These are phyloP conservation scores for Apiotrichum montevideense DNA, from an alignment of 1,284 basidiomycete species.

Conservation along the genomic window DNA sequence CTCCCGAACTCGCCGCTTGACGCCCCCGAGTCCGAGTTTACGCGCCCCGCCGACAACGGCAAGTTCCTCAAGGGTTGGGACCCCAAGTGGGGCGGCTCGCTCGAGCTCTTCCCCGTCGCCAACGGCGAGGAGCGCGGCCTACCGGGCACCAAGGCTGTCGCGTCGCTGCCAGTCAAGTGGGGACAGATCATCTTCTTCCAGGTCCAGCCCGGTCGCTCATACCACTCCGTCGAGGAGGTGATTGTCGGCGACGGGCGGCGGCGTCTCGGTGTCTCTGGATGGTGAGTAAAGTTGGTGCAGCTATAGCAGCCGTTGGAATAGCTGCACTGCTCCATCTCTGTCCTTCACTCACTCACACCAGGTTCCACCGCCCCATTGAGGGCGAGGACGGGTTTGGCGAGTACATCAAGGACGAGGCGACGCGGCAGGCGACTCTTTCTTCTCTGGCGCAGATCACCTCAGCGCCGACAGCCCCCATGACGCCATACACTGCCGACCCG, in stretches of 20 bases:
- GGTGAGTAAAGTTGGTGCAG: slow-evolving; percentile 47
- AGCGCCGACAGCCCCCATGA: slow-evolving; percentile 51
- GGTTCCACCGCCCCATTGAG: slow-evolving; percentile 80
- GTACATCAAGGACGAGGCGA: slow-evolving; percentile 59
- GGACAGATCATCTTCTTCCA: slow-evolving; percentile 96
- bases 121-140: slow-evolving; percentile 44
- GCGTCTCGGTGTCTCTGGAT: slow-evolving; percentile 85
- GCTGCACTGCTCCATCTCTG: too few relatives aligned
- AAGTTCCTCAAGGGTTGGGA: slow-evolving; percentile 55
- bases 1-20: slow-evolving; percentile 74
- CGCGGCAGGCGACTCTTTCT: slow-evolving; percentile 59
- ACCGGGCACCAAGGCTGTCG: slow-evolving; percentile 35
- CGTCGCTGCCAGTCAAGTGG: slow-evolving; percentile 59
- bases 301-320: neutral
- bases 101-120: slow-evolving; percentile 80
- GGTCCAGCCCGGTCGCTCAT: slow-evolving; percentile 70
- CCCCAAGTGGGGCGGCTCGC: slow-evolving; percentile 82
- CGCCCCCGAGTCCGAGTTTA: slow-evolving; percentile 39
- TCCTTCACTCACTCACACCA: neutral
- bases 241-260: slow-evolving; percentile 69
- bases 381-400: slow-evolving; percentile 80
- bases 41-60: slow-evolving; percentile 30
- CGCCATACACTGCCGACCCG: slow-evolving; percentile 35
- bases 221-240: slow-evolving; percentile 96
- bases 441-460: slow-evolving; percentile 53